A percentile compares a stretch with the other conserved stretches of the same genome.
Conservation (phyloP, 805 yeast genomes). For the Myxozyma melibiosi region DNA sequence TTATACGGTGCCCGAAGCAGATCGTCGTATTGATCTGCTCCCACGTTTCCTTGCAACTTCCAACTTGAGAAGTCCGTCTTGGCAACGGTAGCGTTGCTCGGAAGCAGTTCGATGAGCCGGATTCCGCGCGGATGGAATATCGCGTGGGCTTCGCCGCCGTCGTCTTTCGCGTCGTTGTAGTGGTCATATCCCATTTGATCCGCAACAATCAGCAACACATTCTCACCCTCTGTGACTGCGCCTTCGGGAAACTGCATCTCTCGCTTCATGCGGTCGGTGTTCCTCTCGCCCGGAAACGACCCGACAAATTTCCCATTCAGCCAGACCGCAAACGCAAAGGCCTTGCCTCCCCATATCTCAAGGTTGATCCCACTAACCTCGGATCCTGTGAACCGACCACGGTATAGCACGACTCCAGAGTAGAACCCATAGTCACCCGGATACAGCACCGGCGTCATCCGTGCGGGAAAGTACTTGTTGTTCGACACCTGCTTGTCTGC, state of each 20-base stretch:
- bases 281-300: conserved; percentile 15
- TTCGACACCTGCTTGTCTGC: conserved; percentile 18
- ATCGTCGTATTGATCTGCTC: conserved; percentile 23
- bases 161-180: conserved; percentile 8
- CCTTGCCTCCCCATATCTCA: conserved; percentile 24
- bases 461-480: conserved; percentile 16
- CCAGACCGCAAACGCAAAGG: conserved; percentile 24
- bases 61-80: conserved; percentile 17
- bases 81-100: background rate
- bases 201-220: conserved; percentile 14
- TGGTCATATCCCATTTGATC: conserved; percentile 28
- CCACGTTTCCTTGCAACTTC: conserved; percentile 26
- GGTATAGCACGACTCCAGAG: conserved; percentile 17
- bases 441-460: conserved; percentile 24
- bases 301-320: conserved; percentile 17
- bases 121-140: conserved; percentile 26
- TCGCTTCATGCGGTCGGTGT: background rate
- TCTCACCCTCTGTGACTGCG: background rate
- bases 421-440: conserved; percentile 29
- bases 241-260: conserved; percentile 7
- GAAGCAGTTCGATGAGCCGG: conserved; percentile 4
- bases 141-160: conserved; percentile 11
- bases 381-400: conserved; percentile 21
- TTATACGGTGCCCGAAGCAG: conserved; percentile 28
- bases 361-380: conserved; percentile 4